Evolutionary conservation across 495 filamentous ascomycete genomes (phyloP).

Genomic region (Penicillium silybi): DNA sequence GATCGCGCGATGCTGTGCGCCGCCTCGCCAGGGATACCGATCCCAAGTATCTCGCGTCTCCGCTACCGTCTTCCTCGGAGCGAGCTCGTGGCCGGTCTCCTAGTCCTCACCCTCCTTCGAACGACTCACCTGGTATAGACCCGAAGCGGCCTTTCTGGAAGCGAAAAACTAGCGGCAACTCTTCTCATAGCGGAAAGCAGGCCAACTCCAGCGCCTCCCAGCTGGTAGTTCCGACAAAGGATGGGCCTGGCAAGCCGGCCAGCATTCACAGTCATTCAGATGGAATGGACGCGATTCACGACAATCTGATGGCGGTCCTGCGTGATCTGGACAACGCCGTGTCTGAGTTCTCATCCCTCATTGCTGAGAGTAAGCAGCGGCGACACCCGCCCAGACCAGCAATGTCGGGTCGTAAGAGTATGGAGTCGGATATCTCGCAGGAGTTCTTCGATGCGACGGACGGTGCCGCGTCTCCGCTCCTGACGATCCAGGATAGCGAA

Average conservation of each 20-base stretch:
- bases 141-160: conserved; percentile 75
- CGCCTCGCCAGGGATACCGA: conserved; percentile 79
- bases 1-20: conserved; percentile 81
- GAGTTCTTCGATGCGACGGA: conserved; percentile 94
- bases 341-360: conserved; percentile 70
- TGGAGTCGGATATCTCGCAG: conserved; percentile 75
- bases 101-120: conserved; percentile 33
- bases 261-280: conserved; percentile 38
- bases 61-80: conserved; percentile 14
- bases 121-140: conserved; percentile 36
- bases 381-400: conserved; percentile 53
- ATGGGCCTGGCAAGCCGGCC: conserved; percentile 30
- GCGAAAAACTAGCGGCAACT: conserved; percentile 63
- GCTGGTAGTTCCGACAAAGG: conserved; percentile 49
- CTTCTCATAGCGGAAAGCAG: conserved; percentile 29
- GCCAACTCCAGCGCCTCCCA: conserved; percentile 48
- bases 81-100: conserved; percentile 35
- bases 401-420: conserved; percentile 61
- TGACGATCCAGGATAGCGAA: conserved; percentile 67
- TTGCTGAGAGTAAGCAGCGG: conserved; percentile 74
- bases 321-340: conserved; percentile 80
- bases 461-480: conserved; percentile 61
- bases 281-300: conserved; percentile 61
- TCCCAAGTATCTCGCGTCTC: conserved; percentile 50
- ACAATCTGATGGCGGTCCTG: conserved; percentile 74